phyloP scores from a whole-genome alignment of 2,329 filamentous ascomycete genomes.

The Alternaria rosae region DNA sequence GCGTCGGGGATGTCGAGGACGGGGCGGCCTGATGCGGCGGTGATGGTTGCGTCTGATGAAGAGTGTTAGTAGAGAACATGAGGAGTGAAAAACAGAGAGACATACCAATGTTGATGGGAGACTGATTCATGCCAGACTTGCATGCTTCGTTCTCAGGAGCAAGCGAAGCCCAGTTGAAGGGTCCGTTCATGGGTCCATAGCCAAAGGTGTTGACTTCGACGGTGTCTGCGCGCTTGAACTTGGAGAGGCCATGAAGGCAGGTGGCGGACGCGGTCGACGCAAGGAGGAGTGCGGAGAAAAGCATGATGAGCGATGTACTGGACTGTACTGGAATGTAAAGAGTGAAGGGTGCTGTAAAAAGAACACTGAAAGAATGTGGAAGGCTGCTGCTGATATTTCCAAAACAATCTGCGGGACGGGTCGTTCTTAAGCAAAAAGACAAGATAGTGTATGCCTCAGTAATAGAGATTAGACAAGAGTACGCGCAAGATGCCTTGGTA shows the following conservation, averaged over 20 bases:
- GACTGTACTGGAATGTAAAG: not conserved
- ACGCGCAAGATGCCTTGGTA: not conserved
- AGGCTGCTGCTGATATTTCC: not conserved
- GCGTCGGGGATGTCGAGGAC: slow-evolving; percentile 51
- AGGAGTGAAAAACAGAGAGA: not conserved
- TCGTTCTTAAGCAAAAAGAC: slow-evolving; percentile 1
- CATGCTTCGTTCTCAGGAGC: slow-evolving; percentile 57
- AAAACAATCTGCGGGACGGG: not conserved
- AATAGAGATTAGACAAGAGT: not conserved
- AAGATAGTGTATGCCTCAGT: not conserved
- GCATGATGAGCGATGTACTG: slow-evolving; percentile 33
- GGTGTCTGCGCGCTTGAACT: slow-evolving; percentile 39
- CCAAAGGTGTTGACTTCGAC: slow-evolving; percentile 51
- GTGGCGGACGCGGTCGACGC: slow-evolving; percentile 49
- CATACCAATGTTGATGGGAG: slow-evolving; percentile 63
- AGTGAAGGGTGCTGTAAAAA: not conserved
- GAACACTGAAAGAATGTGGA: not conserved
- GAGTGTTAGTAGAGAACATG: slow-evolving; percentile 4
- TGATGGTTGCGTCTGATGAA: slow-evolving; percentile 42
- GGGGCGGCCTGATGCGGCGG: slow-evolving; percentile 38
- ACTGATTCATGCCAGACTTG: slow-evolving; percentile 60
- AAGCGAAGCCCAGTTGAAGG: slow-evolving; percentile 62
- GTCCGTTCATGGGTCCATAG: slow-evolving; percentile 56
- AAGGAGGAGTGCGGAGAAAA: slow-evolving; percentile 40
- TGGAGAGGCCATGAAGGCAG: slow-evolving; percentile 54